Evolutionary conservation across 2,329 filamentous ascomycete genomes (phyloP), one percentile per base, ranked within the genome.

Genomic region (Penicillium brevicompactum): DNA sequence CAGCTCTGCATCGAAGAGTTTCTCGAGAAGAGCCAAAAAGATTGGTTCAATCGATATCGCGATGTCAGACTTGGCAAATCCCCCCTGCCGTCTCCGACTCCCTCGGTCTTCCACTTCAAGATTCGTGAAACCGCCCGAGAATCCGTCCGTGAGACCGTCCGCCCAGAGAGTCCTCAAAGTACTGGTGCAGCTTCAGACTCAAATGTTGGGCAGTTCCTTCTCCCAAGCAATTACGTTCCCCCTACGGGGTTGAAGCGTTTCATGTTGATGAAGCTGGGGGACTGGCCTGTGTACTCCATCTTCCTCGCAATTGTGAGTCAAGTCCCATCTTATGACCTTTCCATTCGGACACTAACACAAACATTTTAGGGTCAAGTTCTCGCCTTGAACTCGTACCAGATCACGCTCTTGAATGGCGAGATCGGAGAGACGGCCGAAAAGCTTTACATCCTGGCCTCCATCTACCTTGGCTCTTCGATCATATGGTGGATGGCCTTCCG

Each of bases 371-470:
- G 83, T 30, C 84, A 87, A 64, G 82, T 87, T 60, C 82, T 87
- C 46, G 83, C 85, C 1, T 82, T 84, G 54, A 87, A 86, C 70
- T 87, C 84, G 0, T 87, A 87, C 73, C 86, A 88, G 66, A 85
- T 88, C 66, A 86, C 85, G 1, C 76, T 88, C 16, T 76, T 88
- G 18, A 85, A 84, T 0, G 86, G 86, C n/a, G 80, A 85, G 60
- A 76, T 84, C 24, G 84, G 83, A 60, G 78, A 87, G 66, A 80
- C 80, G 8, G 82, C 84, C 3, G 70, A 76, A 41, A 83, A 85
- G 67, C 76, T 87, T 0, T 87, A 88, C 69, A 76, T 79, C 49
- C 82, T 86, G 44, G 84, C 84, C 1, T 79, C 76, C 11, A 82
- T 85, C 27, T 88, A 87, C 64, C 76, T 85, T 8, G 74, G 75